Evolutionary conservation across 2,329 filamentous ascomycete species (phyloP).

Genomic region (Periconia digitata): DNA sequence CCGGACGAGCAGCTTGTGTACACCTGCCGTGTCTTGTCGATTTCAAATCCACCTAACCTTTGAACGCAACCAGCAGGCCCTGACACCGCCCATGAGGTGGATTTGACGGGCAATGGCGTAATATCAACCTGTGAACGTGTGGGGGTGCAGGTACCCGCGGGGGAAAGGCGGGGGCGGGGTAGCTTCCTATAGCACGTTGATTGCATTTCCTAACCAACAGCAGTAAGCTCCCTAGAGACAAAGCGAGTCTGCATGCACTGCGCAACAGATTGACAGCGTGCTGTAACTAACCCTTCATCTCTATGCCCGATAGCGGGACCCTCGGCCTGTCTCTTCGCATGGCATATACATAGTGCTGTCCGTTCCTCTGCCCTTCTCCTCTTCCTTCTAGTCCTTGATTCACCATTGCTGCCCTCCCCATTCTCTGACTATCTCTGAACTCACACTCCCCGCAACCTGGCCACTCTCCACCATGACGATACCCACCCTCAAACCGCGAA

Average conservation of each 20-base stretch:
- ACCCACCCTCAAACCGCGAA: constrained; percentile 45
- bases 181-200: too few relatives aligned
- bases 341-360: too few relatives aligned
- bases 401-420: too few relatives aligned
- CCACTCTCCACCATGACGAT: constrained; percentile 32
- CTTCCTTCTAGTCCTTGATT: too few relatives aligned
- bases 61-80: neutral
- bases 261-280: constrained; percentile 7
- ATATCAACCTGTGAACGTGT: neutral
- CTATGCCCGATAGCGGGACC: constrained; percentile 14
- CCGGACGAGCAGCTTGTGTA: too few relatives aligned
- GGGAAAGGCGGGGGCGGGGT: constrained; percentile 40
- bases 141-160: constrained; percentile 4
- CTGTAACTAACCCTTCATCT: constrained; percentile 17
- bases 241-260: neutral
- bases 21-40: too few relatives aligned
- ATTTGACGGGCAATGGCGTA: constrained; percentile 16
- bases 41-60: neutral
- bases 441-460: neutral
- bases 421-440: too few relatives aligned
- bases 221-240: neutral
- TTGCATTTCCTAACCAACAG: constrained; percentile 17
- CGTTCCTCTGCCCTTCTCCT: too few relatives aligned
- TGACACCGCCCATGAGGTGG: neutral
- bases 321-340: too few relatives aligned